Conservation (phyloP, 805 yeast genomes). For the Tetrapisispora taiwanensis region DNA sequence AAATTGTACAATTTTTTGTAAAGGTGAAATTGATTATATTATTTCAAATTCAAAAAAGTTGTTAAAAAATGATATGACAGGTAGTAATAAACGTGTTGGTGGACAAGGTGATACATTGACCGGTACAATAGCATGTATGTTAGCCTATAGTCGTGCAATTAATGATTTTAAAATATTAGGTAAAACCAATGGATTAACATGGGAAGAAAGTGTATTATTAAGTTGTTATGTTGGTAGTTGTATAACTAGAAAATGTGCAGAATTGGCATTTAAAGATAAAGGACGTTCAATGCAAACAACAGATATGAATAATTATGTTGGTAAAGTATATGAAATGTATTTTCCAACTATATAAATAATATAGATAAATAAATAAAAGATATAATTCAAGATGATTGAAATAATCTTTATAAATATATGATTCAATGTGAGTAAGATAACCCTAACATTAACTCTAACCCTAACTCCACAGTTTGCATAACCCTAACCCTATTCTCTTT, state of each 20-base stretch:
- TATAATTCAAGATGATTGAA: too few species aligned
- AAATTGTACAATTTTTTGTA: constrained; percentile 39
- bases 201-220: constrained; percentile 32
- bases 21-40: constrained; percentile 58
- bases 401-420: too few species aligned
- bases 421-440: too few species aligned
- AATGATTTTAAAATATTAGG: constrained; percentile 51
- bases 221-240: constrained; percentile 67
- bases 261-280: constrained; percentile 50
- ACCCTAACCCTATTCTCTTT: too few species aligned
- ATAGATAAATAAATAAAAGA: too few species aligned
- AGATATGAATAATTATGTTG: constrained; percentile 61
- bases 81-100: constrained; percentile 76
- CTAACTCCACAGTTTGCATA: too few species aligned
- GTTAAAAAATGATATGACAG: constrained; percentile 40
- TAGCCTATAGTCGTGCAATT: constrained; percentile 67
- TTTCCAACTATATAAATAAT: constrained; percentile 15
- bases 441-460: too few species aligned
- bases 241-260: constrained; percentile 55
- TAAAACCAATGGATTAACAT: constrained; percentile 22
- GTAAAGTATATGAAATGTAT: constrained; percentile 46
- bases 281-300: constrained; percentile 82
- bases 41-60: too few species aligned
- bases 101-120: constrained; percentile 95
- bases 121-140: constrained; percentile 73